A percentile compares a stretch with the other conserved stretches of the same genome.
phyloP scores from a whole-genome alignment of 2,329 filamentous ascomycete genomes.

The Fusarium sp. region DNA sequence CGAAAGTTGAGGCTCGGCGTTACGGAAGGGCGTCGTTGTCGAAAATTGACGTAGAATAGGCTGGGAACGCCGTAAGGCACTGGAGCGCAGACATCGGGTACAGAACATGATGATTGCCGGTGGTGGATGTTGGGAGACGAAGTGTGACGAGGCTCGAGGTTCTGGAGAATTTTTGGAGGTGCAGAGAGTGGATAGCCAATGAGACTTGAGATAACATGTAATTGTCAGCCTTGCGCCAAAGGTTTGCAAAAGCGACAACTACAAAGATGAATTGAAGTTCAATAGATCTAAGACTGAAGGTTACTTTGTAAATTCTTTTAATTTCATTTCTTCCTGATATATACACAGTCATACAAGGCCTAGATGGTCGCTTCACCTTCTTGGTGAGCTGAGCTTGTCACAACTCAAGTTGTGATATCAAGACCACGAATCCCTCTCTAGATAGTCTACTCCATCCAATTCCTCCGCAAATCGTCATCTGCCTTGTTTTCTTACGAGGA shows the following conservation, averaged over 20 bases:
- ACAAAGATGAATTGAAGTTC: constrained; percentile 6
- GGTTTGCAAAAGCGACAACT: constrained; percentile 10
- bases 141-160: constrained; percentile 43
- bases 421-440: constrained; percentile 43
- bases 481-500: constrained; percentile 45
- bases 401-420: constrained; percentile 38
- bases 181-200: constrained; percentile 48
- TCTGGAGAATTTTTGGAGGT: constrained; percentile 51
- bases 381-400: constrained; percentile 37
- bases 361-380: constrained; percentile 40
- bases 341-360: constrained; percentile 54
- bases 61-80: constrained; percentile 51
- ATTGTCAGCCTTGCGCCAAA: constrained; percentile 50
- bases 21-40: constrained; percentile 54
- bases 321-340: constrained; percentile 51
- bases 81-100: constrained; percentile 64
- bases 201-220: constrained; percentile 30
- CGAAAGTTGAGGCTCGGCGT: constrained; percentile 56
- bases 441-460: constrained; percentile 29
- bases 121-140: constrained; percentile 47
- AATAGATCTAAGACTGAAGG: constrained; percentile 2
- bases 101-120: constrained; percentile 56
- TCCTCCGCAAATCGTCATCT: constrained; percentile 13
- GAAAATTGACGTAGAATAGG: constrained; percentile 58
- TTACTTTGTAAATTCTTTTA: constrained; percentile 33